Conservation (phyloP, 75 land plant genomes). For the Picea glauca region DNA sequence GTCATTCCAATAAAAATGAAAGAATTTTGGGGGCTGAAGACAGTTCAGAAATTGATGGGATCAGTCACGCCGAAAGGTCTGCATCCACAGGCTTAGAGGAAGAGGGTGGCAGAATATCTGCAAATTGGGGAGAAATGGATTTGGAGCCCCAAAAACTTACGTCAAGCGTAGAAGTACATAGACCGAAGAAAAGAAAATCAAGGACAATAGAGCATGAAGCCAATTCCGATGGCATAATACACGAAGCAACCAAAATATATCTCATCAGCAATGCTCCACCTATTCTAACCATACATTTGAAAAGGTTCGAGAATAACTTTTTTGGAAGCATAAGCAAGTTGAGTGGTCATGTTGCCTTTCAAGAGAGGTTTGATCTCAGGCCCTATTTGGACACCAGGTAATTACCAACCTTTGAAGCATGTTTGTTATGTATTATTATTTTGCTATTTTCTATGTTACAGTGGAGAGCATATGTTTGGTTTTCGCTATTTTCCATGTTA, state of each 20-base stretch:
- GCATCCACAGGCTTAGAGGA: no score
- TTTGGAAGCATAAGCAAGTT: conserved; percentile 82
- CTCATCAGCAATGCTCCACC: conserved; percentile 69
- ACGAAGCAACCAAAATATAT: conserved; percentile 80
- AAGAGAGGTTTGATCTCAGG: conserved; percentile 58
- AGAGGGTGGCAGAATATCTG: no score
- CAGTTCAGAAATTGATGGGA: no score
- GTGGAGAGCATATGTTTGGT: no score
- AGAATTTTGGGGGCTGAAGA: no score
- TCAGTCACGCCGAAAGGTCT: no score
- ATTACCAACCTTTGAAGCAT: not conserved
- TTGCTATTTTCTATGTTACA: not conserved
- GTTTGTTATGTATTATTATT: not conserved
- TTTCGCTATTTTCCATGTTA: not conserved
- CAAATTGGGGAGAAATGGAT: no score
- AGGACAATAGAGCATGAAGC: conserved; percentile 19
- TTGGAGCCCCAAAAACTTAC: no score
- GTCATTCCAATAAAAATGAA: not conserved
- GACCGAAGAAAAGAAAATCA: conserved; percentile 14
- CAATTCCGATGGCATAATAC: conserved; percentile 34
- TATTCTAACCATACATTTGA: conserved; percentile 76
- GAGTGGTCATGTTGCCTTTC: conserved; percentile 70
- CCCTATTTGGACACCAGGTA: conserved; percentile 80
- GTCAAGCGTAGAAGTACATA: not conserved
- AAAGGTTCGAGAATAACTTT: conserved; percentile 82